phyloP scores from a whole-genome alignment of 441 rosid genomes.

The Daphne laureola region DNA sequence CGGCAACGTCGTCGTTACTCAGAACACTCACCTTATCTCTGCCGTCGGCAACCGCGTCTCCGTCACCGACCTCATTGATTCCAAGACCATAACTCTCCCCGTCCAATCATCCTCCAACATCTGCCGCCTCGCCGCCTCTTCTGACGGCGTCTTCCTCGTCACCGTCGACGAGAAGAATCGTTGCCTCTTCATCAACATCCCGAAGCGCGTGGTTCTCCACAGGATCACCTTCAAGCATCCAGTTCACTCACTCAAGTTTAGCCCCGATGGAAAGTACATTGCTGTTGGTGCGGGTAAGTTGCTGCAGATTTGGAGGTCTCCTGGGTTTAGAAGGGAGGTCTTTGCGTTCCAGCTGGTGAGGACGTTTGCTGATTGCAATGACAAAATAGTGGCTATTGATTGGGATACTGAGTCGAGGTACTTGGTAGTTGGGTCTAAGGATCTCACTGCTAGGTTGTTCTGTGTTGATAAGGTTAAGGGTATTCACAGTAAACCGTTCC shows the following conservation, averaged over 20 bases:
- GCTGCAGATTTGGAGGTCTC: constrained; percentile 78
- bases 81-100: constrained; percentile 65
- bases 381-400: constrained; percentile 49
- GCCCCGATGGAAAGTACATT: constrained; percentile 65
- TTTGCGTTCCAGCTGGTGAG: constrained; percentile 70
- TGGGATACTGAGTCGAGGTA: constrained; percentile 80
- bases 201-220: constrained; percentile 65
- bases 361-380: constrained; percentile 76
- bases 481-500: constrained; percentile 53
- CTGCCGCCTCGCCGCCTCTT: constrained; percentile 67
- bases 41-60: constrained; percentile 89
- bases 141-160: constrained; percentile 71
- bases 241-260: constrained; percentile 55
- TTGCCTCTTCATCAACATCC: constrained; percentile 72
- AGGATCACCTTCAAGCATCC: constrained; percentile 54
- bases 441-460: constrained; percentile 73
- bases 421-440: constrained; percentile 81
- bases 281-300: constrained; percentile 51
- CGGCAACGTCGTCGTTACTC: constrained; percentile 59
- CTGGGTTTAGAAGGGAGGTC: constrained; percentile 66
- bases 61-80: constrained; percentile 75
- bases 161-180: constrained; percentile 74
- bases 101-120: constrained; percentile 66
- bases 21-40: constrained; percentile 62
- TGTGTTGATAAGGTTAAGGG: constrained; percentile 56